A percentile compares a stretch with the other conserved stretches of the same genome.
phyloP scores from a whole-genome alignment of 306 rosid species.

The Quercus robur region DNA sequence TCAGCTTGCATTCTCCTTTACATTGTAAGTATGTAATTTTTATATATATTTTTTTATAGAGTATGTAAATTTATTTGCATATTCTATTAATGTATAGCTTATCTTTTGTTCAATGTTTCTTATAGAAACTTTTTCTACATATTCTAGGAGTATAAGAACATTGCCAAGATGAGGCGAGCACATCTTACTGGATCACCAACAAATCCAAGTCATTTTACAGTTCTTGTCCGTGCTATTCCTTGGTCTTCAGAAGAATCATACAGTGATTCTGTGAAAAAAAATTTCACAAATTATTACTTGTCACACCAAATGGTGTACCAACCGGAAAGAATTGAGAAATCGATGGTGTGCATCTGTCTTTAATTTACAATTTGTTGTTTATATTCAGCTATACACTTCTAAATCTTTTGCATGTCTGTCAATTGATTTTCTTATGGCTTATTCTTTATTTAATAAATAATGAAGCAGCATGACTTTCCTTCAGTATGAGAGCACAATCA shows the following conservation, averaged over 20 bases:
- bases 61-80: not conserved
- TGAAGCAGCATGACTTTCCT: too few species aligned
- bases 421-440: not conserved
- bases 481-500: too few species aligned
- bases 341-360: constrained; percentile 47
- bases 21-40: constrained; percentile 53
- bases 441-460: not conserved
- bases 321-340: constrained; percentile 59
- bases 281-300: constrained; percentile 75
- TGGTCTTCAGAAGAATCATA: constrained; percentile 61
- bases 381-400: not conserved
- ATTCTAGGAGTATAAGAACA: constrained; percentile 60
- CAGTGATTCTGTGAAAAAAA: constrained; percentile 56
- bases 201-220: constrained; percentile 77
- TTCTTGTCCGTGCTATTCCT: constrained; percentile 85
- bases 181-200: constrained; percentile 50
- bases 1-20: constrained; percentile 82
- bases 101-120: not conserved
- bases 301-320: constrained; percentile 91
- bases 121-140: not conserved
- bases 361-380: not conserved
- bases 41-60: too few species aligned
- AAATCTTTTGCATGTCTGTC: not conserved
- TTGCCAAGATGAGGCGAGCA: constrained; percentile 57
- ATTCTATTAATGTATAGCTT: not conserved